A percentile compares a stretch with the other conserved stretches of the same genome.
phyloP scores from a whole-genome alignment of 2,329 filamentous ascomycete species.

The Decorospora gaudefroyi region DNA sequence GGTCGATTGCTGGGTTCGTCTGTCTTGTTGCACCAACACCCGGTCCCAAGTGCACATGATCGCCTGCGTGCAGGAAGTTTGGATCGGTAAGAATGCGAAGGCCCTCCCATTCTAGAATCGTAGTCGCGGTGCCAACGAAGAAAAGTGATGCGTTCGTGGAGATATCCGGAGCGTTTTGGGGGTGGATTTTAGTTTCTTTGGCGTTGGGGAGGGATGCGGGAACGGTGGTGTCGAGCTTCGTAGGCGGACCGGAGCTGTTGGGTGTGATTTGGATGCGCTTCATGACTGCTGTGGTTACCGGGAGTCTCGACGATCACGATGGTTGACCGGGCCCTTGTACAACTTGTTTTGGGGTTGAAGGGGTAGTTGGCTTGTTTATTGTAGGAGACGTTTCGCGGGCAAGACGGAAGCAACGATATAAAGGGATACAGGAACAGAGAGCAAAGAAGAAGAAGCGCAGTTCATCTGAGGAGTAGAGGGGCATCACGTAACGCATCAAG shows the following conservation, averaged over 20 bases:
- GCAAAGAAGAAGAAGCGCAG: conserved; percentile 35
- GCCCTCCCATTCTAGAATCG: conserved; percentile 59
- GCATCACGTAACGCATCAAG: conserved; percentile 21
- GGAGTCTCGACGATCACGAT: no score
- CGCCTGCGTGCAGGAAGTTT: conserved; percentile 65
- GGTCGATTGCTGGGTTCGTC: conserved; percentile 64
- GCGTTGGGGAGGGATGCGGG: conserved; percentile 49
- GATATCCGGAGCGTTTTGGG: conserved; percentile 44
- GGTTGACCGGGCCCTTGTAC: no score
- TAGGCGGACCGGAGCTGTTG: conserved; percentile 44
- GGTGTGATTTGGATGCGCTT: conserved; percentile 51
- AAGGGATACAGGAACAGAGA: conserved; percentile 33
- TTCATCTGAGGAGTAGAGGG: conserved; percentile 25
- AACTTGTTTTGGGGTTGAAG: no score
- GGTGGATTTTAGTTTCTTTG: conserved; percentile 54
- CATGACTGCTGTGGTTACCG: conserved; percentile 45
- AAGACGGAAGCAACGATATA: conserved; percentile 27
- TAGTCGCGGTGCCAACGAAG: conserved; percentile 63
- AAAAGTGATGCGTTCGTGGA: conserved; percentile 53
- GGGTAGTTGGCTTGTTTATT: conserved; percentile 5
- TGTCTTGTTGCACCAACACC: conserved; percentile 60
- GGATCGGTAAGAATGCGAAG: conserved; percentile 59
- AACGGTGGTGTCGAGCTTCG: conserved; percentile 44
- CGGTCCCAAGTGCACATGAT: conserved; percentile 69
- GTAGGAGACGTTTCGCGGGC: conserved; percentile 9